Conservation (phyloP, 371 early-diverging fungal species). For the Mucor ambiguus region DNA sequence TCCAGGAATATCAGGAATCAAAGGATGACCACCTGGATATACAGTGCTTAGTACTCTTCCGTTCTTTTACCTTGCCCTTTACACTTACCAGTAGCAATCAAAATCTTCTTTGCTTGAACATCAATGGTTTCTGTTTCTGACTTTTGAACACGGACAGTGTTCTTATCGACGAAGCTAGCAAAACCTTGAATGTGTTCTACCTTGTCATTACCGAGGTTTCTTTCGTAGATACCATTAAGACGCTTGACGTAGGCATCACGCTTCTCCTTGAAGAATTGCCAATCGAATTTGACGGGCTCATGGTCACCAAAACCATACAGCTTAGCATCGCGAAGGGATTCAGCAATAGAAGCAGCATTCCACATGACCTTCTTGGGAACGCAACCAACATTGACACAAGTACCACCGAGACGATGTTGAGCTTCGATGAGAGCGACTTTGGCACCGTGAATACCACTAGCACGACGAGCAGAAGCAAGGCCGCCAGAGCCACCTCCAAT, state of each 20-base stretch:
- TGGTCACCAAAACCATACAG: constrained; percentile 85
- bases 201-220: constrained; percentile 84
- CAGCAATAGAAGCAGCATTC: constrained; percentile 89
- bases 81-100: constrained; percentile 83
- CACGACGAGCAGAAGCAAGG: constrained; percentile 93
- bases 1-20: constrained; percentile 79
- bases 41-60: neutral
- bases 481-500: constrained; percentile 92
- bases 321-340: constrained; percentile 84
- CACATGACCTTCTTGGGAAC: constrained; percentile 99
- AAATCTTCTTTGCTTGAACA: constrained; percentile 78
- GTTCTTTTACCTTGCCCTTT: neutral
- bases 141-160: constrained; percentile 74
- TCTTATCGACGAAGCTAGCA: constrained; percentile 80
- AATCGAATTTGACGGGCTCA: constrained; percentile 59
- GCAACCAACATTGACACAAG: constrained; percentile 97
- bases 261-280: constrained; percentile 80
- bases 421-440: constrained; percentile 93
- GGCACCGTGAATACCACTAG: constrained; percentile 84
- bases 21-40: constrained; percentile 67
- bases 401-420: constrained; percentile 86
- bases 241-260: constrained; percentile 96
- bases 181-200: constrained; percentile 84
- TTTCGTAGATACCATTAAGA: constrained; percentile 95
- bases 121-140: constrained; percentile 42